Percentiles rank a stretch among this genome's conserved stretches.
Conservation (phyloP, 148 eudicot species). For the Polygonum aviculare region DNA sequence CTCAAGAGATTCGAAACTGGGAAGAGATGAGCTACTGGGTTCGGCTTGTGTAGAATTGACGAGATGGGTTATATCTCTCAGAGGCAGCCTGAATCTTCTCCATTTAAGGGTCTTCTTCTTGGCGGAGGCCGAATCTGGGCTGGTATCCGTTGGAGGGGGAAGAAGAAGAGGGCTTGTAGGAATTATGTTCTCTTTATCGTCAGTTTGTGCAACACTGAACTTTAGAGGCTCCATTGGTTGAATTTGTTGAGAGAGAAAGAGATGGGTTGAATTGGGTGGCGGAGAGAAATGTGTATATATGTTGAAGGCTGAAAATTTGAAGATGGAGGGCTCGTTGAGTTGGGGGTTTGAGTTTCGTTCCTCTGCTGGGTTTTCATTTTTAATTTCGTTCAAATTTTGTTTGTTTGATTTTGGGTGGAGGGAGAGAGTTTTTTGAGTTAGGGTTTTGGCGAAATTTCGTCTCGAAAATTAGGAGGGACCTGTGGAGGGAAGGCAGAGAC, state of each 20-base stretch:
- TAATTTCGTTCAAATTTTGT: neutral
- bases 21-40: neutral
- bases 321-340: neutral
- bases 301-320: neutral
- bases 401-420: neutral
- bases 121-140: neutral
- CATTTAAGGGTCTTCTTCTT: neutral
- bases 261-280: neutral
- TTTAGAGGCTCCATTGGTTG: neutral
- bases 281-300: neutral
- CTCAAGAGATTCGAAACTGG: neutral
- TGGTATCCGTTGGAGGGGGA: neutral
- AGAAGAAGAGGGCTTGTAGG: neutral
- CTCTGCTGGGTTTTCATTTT: neutral
- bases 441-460: too few relatives aligned
- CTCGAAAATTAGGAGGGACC: too few relatives aligned
- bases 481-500: too few relatives aligned
- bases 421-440: neutral
- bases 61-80: neutral
- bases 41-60: neutral
- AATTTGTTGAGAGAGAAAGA: neutral
- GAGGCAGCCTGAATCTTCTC: neutral
- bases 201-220: neutral
- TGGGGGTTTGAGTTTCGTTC: neutral
- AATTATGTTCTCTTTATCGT: neutral